Evolutionary conservation across 169 alveolate genomes (phyloP).

Genomic region (Babesia bigemina): DNA sequence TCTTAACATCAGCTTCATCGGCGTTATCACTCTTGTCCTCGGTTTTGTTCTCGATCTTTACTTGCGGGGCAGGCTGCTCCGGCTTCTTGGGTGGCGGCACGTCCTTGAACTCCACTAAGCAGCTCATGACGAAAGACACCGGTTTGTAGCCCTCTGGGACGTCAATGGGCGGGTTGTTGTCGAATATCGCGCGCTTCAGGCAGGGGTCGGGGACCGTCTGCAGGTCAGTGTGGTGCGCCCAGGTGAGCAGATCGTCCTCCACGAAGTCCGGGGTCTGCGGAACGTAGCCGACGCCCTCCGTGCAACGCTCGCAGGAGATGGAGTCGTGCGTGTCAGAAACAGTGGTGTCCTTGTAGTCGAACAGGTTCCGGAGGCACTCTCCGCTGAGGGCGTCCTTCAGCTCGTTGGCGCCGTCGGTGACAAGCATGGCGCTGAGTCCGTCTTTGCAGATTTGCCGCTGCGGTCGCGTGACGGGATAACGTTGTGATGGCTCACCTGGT

Average conservation of each 20-base stretch:
- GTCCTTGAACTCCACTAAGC: conserved; percentile 69
- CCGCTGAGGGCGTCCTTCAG: conserved; percentile 77
- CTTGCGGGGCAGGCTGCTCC: not conserved
- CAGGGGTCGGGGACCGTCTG: conserved; percentile 73
- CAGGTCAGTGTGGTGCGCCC: conserved; percentile 80
- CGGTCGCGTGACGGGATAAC: not conserved
- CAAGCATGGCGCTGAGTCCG: conserved; percentile 85
- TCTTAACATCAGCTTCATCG: no score
- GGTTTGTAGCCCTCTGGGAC: conserved; percentile 40
- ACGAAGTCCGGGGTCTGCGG: conserved; percentile 49
- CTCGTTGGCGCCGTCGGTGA: conserved; percentile 80
- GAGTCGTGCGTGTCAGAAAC: conserved; percentile 84
- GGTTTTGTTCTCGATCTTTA: not conserved
- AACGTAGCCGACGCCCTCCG: conserved; percentile 25
- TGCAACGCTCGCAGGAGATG: conserved; percentile 78
- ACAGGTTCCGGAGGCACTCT: conserved; percentile 78
- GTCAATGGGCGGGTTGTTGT: conserved; percentile 52
- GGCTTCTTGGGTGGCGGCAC: not conserved
- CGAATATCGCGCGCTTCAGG: conserved; percentile 66
- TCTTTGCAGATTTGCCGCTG: conserved; percentile 81
- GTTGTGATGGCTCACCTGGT: conserved; percentile 77
- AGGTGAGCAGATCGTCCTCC: conserved; percentile 73
- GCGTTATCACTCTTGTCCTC: not conserved
- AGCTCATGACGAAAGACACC: conserved; percentile 75
- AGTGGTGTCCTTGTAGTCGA: conserved; percentile 73